Conservation (phyloP, 2,329 filamentous ascomycete species). For the Fusarium tanahbumbuense region DNA sequence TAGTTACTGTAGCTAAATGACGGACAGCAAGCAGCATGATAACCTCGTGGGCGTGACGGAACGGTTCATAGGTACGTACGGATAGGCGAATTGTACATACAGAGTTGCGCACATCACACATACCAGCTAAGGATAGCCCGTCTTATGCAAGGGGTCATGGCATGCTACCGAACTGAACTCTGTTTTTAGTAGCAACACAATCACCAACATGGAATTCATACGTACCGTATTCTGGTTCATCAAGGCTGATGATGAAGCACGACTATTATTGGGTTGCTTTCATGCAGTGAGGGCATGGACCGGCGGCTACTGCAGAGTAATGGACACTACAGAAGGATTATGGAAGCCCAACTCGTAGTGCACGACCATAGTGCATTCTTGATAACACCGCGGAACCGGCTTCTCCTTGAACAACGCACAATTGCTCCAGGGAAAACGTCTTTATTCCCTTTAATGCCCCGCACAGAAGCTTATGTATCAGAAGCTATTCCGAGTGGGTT, state of each 20-base stretch:
- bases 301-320: conserved; percentile 6
- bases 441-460: conserved; percentile 17
- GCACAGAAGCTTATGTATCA: conserved; percentile 16
- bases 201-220: conserved; percentile 5
- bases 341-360: neutral
- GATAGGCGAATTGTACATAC: conserved; percentile 6
- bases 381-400: neutral
- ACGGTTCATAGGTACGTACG: conserved; percentile 19
- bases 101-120: conserved; percentile 15
- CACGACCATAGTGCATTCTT: neutral
- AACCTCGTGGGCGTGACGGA: conserved; percentile 26
- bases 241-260: conserved; percentile 12
- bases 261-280: conserved; percentile 19
- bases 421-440: neutral
- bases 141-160: conserved; percentile 35
- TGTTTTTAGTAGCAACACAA: conserved; percentile 16
- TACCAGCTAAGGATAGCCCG: conserved; percentile 27
- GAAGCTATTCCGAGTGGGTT: conserved; percentile 20
- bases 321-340: neutral
- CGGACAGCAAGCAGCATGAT: conserved; percentile 28
- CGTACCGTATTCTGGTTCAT: neutral
- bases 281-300: conserved; percentile 18
- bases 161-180: conserved; percentile 22
- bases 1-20: conserved; percentile 6
- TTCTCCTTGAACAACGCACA: conserved; percentile 15